Base-by-base conservation (phyloP, 2,329 filamentous ascomycete species). In the Pseudogymnoascus sp. region DNA sequence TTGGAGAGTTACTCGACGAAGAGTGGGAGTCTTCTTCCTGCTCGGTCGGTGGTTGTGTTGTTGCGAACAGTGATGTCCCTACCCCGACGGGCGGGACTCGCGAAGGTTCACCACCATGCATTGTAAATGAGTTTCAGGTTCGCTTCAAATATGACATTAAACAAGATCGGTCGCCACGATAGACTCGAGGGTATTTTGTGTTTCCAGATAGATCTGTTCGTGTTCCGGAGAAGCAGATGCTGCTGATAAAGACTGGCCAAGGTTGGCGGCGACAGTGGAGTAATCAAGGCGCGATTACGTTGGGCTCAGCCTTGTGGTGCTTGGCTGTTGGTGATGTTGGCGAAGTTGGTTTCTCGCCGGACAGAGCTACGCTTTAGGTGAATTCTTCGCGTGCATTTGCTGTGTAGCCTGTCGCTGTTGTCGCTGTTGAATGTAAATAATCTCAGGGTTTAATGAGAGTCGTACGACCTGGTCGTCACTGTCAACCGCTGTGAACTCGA, bases 1-100 rank as follows among this genome's bases (percentile, higher is more conserved):
- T 84, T 49, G 89, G 89, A 1, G 89, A 92, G 72, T 88, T 90
- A 63, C 87, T 89, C 6, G 89, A 89, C 5, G 72, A 73, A 29
- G 72, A 74, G 60, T 72, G 71, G 11, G 71, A 72, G 62, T 73
- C 72, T 14, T 69, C 69, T 41, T 72, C 72, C 55, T 63, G 59
- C 1, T 73, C 72, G n/a, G 58, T 37, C 37, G 58, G 10, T 1
- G 31, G 6, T 26, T 37, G 37, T 38, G 58, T 37, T 59, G 58
- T 21, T 59, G 55, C n/a, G 26, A 31, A 33, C 26, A 7, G 26
- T 31, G 45, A 55, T 12, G 45, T 55, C 45, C 45, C 45, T 6
- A 55, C 45, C 26, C 45, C 45, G n/a, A 19, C 45, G 45, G 45
- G 45, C 45, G 45, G 45, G 26, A 19, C 45, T 55, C 45, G 16